Evolutionary conservation across 2,329 filamentous ascomycete species (phyloP), one percentile per base, ranked within the genome.

Genomic region (Fusarium sp.): DNA sequence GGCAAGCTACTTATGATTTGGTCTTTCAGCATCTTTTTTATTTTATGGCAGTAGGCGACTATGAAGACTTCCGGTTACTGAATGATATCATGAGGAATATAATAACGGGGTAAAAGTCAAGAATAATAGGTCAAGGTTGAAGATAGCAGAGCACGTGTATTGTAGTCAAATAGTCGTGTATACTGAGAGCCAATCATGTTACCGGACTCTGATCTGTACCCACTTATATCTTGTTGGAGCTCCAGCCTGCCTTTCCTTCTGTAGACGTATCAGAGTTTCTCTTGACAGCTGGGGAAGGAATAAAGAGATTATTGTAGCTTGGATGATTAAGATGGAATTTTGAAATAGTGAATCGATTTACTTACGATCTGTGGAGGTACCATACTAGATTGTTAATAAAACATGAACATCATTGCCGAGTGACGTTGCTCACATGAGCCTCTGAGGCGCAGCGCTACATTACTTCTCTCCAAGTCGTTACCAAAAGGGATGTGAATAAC

Each of bases 381-480:
- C 13, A 16, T 25, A 18, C 21, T 26, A 11, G 19, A 26, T 28
- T 10, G 10, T 23, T 6, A 23, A 19, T 50, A 11, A 26, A 10
- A 11, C 18, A 26, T 26, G 18, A 42, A 12, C 9, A 3, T 50
- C 23, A 18, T 25, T 16, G 14, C 21, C 39, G 25, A 37, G 53
- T 67, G 65, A 69, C 65, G 44, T 70, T 50, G 62, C 51, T 58
- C 62, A 62, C 66, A 62, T 66, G 57, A 62, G 56, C 51, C 55
- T 54, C 42, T 50, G 66, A 63, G 67, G 66, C 62, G 57, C 66
- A 70, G 54, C 62, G 46, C 61, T 55, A 21, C 21, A 21, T 3
- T 21, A 37, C 25, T 18, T 37, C 30, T 50, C 46, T 18, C 34
- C 34, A 37, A 37, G 34, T 37, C 34, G 34, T 37, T 50, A 34